Conservation (phyloP, 1,284 basidiomycete genomes). For the Vanrija sp. region DNA sequence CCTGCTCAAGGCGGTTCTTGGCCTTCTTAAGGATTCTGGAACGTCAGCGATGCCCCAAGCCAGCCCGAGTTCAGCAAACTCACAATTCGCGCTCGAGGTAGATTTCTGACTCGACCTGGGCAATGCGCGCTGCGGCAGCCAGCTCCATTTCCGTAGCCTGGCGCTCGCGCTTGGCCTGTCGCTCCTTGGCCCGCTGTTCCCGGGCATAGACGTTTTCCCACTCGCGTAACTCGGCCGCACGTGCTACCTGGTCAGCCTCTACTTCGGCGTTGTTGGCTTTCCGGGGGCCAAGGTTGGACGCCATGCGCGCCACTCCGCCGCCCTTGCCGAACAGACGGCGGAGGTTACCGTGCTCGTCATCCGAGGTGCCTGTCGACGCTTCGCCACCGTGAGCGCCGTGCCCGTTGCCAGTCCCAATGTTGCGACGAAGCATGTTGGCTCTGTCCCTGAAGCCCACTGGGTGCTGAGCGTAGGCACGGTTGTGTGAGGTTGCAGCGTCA, state of each 20-base stretch:
- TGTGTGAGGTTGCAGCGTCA: neutral
- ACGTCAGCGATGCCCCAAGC: neutral
- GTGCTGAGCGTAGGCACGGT: neutral
- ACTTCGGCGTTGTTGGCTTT: neutral
- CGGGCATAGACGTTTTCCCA: conserved; percentile 1
- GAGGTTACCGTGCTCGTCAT: conserved; percentile 10
- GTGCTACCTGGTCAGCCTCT: neutral
- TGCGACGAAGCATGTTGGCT: neutral
- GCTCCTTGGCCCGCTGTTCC: neutral
- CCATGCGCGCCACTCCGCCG: neutral
- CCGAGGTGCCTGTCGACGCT: conserved; percentile 2
- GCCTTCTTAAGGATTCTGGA: neutral
- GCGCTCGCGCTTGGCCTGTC: conserved; percentile 1
- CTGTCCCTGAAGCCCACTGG: neutral
- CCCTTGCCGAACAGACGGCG: neutral
- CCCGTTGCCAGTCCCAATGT: neutral
- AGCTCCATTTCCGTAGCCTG: conserved; percentile 5
- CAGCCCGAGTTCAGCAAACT: neutral
- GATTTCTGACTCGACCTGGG: conserved; percentile 9
- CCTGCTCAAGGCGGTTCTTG: neutral
- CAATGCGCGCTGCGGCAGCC: conserved; percentile 1
- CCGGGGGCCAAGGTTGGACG: neutral
- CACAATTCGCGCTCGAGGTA: conserved; percentile 11
- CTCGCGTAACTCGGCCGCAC: neutral
- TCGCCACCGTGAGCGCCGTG: neutral